These are phyloP conservation scores for Drosera spatulata DNA, from an alignment of 179 eudicot genomes.

Conservation along the genomic window DNA sequence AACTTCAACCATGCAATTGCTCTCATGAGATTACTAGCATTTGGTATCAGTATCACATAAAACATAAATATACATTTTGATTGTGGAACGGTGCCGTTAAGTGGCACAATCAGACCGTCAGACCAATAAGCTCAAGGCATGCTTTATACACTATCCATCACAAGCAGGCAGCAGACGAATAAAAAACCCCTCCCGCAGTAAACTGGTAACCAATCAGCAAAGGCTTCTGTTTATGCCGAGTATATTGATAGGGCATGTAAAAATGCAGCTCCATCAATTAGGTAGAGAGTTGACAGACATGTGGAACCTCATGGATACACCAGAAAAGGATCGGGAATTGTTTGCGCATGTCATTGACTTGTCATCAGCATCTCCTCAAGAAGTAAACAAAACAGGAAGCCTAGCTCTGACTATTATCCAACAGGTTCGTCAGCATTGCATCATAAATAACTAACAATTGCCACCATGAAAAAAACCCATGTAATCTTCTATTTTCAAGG, in stretches of 20 bases:
- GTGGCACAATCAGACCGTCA: too few relatives aligned
- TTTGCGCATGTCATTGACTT: constrained; percentile 47
- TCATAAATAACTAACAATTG: neutral
- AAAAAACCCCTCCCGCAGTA: too few relatives aligned
- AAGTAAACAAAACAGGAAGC: constrained; percentile 48
- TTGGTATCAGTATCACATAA: too few relatives aligned
- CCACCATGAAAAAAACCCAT: neutral
- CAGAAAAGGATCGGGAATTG: constrained; percentile 47
- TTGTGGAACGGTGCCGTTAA: too few relatives aligned
- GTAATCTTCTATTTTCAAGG: constrained; percentile 26
- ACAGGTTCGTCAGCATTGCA: constrained; percentile 43
- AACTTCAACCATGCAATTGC: neutral
- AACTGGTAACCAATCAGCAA: too few relatives aligned
- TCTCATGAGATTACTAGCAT: too few relatives aligned
- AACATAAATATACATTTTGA: too few relatives aligned
- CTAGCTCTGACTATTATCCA: constrained; percentile 57
- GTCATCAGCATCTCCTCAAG: constrained; percentile 28
- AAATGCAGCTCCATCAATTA: constrained; percentile 67
- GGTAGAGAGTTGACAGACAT: constrained; percentile 60
- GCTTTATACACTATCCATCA: too few relatives aligned
- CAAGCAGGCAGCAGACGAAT: too few relatives aligned
- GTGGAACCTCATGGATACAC: constrained; percentile 90
- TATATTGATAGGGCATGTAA: neutral
- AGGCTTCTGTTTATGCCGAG: too few relatives aligned
- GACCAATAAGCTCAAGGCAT: too few relatives aligned